Base-by-base conservation (phyloP, 2,329 filamentous ascomycete species). In the Colletotrichum orchidophilum region DNA sequence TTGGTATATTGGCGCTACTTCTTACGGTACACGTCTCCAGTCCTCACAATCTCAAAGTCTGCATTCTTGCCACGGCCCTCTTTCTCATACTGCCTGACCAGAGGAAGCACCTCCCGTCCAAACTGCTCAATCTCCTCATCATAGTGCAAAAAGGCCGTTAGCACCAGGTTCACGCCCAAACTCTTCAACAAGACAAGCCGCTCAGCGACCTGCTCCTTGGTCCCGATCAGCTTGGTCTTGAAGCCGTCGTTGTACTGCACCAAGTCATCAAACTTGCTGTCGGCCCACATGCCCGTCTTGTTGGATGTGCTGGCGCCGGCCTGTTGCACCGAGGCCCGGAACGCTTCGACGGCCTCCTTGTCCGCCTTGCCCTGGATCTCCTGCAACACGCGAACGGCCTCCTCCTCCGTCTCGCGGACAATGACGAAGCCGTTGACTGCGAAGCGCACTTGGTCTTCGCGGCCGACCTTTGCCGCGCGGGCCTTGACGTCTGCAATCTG, bases 201-300 rank as follows among this genome's bases (percentile, higher is more conserved):
- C 71, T 87, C 85, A 0, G 84, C 85, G 59, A 87, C 84, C 75
- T 87, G 85, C 75, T 86, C 83, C 71, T 83, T 84, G 0, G 86
- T 87, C 1, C 86, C 85, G 53, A 87, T 86, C 29, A 87, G 75
- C 76, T 87, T 87, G 3, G 86, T 87, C 79, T 87, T 87, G 77
- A 88, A 88, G 2, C 86, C 86, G 74, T 87, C 86, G 55, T 88
- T 88, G 73, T 87, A 87, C 77, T 87, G 86, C 33, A 87, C 84
- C 64, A 87, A 74, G 74, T 88, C 86, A 60, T 87, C 83, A 50
- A 87, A 83, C 72, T 84, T 85, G 74, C 80, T 83, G 57, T 86
- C 79, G 8, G 86, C 85, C 86, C 86, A 87, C 86, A 87, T 88
- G 52, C 85, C 86, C 55, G 80, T 83, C 76, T 85, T 86, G 63